Conservation (phyloP, 768 basidiomycete genomes). For the Podaxis sp. region DNA sequence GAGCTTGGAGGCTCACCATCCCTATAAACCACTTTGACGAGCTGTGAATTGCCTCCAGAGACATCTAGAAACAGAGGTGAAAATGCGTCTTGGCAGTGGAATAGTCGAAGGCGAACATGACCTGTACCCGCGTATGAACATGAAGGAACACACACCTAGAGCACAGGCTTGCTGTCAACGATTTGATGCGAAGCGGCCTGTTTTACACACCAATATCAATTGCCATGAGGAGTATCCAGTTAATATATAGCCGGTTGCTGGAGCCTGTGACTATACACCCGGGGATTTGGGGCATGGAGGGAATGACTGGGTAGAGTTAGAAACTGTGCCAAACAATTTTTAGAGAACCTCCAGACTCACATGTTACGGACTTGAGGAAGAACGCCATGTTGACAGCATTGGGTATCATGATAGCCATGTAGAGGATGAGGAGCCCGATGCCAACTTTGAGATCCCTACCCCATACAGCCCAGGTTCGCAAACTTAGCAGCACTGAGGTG, state of each 20-base stretch:
- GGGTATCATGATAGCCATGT: not conserved
- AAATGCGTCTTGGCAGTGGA: not conserved
- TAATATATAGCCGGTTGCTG: conserved; percentile 6
- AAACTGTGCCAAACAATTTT: not conserved
- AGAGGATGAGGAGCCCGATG: not conserved
- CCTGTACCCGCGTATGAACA: not conserved
- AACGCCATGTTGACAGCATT: not conserved
- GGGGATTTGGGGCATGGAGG: not conserved
- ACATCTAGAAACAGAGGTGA: not conserved
- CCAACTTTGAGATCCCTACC: not conserved
- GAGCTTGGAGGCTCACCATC: not conserved
- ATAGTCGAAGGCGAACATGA: not conserved
- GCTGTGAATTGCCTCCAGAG: conserved; percentile 7
- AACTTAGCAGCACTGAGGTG: not conserved
- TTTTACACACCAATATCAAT: conserved; percentile 6
- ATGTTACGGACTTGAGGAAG: not conserved
- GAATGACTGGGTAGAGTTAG: not conserved
- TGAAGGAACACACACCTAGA: conserved; percentile 1
- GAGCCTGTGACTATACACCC: conserved; percentile 1
- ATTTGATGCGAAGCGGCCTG: not conserved
- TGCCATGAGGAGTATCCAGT: conserved; percentile 10
- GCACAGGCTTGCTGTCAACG: not conserved
- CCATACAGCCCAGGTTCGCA: not conserved
- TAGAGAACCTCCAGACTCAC: not conserved
- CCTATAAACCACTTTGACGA: conserved; percentile 7